Percentiles rank a stretch among this genome's conserved stretches.
These are phyloP conservation scores for Colletotrichum sp. DNA, from an alignment of 2,329 filamentous ascomycete species.

Conservation along the genomic window DNA sequence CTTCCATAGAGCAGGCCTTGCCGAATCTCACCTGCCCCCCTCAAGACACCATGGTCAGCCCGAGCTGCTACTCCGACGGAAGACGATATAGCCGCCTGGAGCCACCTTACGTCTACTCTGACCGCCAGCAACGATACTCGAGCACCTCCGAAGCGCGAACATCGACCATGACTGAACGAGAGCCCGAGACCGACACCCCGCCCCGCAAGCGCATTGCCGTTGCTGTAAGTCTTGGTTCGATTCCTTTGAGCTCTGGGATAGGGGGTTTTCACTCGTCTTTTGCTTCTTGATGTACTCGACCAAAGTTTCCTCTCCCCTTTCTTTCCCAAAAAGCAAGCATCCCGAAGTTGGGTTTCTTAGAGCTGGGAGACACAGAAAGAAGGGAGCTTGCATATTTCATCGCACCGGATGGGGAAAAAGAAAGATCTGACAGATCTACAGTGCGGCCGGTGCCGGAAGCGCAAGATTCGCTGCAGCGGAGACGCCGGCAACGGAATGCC, in stretches of 20 bases:
- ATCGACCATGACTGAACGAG: constrained; percentile 45
- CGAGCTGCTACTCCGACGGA: constrained; percentile 42
- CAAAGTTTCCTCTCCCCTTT: not conserved
- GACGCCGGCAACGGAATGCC: constrained; percentile 76
- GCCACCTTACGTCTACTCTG: constrained; percentile 40
- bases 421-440: constrained; percentile 40
- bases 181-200: constrained; percentile 46
- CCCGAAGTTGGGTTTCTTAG: not conserved
- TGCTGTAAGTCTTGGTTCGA: constrained; percentile 50
- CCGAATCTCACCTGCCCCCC: constrained; percentile 2
- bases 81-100: constrained; percentile 46
- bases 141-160: constrained; percentile 40
- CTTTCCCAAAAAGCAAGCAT: not conserved
- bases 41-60: constrained; percentile 46
- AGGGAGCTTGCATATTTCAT: not conserved
- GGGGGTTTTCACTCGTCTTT: not conserved
- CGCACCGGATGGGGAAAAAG: not conserved
- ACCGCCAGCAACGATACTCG: constrained; percentile 40
- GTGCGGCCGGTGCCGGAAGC: constrained; percentile 89
- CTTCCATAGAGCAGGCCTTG: constrained; percentile 3
- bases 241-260: not conserved
- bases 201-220: constrained; percentile 65
- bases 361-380: not conserved
- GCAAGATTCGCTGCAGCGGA: constrained; percentile 94
- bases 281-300: not conserved